A percentile compares a stretch with the other conserved stretches of the same genome.
These are phyloP conservation scores for Durotheca rogersii DNA, from an alignment of 495 filamentous ascomycete species.

Conservation along the genomic window DNA sequence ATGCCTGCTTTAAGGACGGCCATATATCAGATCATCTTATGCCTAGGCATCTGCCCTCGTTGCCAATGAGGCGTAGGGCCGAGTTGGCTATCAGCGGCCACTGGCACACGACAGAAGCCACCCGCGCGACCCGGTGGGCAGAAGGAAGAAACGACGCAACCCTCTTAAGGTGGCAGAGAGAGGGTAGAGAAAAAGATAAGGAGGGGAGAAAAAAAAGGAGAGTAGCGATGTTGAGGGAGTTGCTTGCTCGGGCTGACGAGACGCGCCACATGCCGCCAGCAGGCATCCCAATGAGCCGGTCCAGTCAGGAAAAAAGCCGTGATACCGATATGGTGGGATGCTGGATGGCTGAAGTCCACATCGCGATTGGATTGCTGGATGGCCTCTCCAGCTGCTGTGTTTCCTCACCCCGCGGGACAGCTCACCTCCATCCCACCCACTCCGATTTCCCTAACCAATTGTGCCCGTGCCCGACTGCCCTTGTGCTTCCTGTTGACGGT, in stretches of 20 bases:
- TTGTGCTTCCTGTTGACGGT: conserved; percentile 32
- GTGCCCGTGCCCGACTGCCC: conserved; percentile 20
- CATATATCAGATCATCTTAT: conserved; percentile 26
- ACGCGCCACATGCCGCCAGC: conserved; percentile 20
- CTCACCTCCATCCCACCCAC: conserved; percentile 30
- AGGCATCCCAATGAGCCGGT: conserved; percentile 26
- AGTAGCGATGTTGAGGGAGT: conserved; percentile 1
- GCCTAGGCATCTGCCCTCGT: conserved; percentile 3
- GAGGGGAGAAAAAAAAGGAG: conserved; percentile 3
- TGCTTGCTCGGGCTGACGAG: conserved; percentile 14
- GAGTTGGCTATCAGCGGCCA: conserved; percentile 24
- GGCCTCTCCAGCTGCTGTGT: conserved; percentile 29
- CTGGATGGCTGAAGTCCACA: conserved; percentile 12
- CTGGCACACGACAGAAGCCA: conserved; percentile 19
- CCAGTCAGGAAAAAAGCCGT: conserved; percentile 21
- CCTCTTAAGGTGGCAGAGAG: conserved; percentile 7
- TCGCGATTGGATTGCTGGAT: conserved; percentile 30
- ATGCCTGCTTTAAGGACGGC: conserved; percentile 21
- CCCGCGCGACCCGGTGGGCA: too few species aligned
- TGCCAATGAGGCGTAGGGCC: conserved; percentile 15
- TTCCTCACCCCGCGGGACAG: conserved; percentile 32
- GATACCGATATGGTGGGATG: conserved; percentile 28
- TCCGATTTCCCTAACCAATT: conserved; percentile 22
- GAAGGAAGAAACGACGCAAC: too few species aligned
- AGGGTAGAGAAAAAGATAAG: conserved; percentile 12